These are phyloP conservation scores for Pseudogymnoascus sp. DNA, from an alignment of 2,329 filamentous ascomycete species.

Conservation along the genomic window DNA sequence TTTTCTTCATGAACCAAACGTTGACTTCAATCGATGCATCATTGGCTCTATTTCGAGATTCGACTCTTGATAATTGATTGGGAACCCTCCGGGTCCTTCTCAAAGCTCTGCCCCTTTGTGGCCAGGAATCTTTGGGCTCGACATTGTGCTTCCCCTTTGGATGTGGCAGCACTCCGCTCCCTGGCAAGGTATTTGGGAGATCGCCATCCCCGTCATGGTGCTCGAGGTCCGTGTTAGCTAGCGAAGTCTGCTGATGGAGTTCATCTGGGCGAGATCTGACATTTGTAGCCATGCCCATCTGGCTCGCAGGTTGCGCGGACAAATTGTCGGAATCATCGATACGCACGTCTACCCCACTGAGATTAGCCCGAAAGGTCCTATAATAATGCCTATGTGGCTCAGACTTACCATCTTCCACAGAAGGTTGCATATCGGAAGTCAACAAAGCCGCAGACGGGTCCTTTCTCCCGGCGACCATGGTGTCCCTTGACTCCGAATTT, in stretches of 20 bases:
- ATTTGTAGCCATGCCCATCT: not conserved
- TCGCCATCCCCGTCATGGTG: not conserved
- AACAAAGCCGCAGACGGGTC: not conserved
- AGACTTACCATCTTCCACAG: not conserved
- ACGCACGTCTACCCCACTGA: not conserved
- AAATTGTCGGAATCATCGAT: not conserved
- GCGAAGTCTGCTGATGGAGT: not conserved
- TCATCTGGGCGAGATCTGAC: not conserved
- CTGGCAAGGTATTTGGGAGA: not conserved
- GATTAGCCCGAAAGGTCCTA: not conserved
- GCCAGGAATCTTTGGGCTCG: not conserved
- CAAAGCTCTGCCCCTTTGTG: slow-evolving; percentile 20
- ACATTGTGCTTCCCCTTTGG: not conserved
- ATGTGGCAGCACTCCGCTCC: not conserved
- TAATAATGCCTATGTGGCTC: not conserved
- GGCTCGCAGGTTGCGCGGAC: too few species aligned
- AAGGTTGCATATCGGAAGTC: not conserved
- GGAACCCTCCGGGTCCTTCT: slow-evolving; percentile 17
- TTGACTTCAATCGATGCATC: slow-evolving; percentile 24
- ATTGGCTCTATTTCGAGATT: slow-evolving; percentile 19
- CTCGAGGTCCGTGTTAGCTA: not conserved
- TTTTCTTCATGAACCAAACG: slow-evolving; percentile 21
- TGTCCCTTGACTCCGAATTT: slow-evolving; percentile 22
- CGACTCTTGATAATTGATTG: slow-evolving; percentile 23
- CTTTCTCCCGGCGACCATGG: slow-evolving; percentile 24